Percentiles rank a stretch among this genome's conserved stretches.
Evolutionary conservation across 352 stramenopile species (phyloP).

Genomic region (Pythium sp.): DNA sequence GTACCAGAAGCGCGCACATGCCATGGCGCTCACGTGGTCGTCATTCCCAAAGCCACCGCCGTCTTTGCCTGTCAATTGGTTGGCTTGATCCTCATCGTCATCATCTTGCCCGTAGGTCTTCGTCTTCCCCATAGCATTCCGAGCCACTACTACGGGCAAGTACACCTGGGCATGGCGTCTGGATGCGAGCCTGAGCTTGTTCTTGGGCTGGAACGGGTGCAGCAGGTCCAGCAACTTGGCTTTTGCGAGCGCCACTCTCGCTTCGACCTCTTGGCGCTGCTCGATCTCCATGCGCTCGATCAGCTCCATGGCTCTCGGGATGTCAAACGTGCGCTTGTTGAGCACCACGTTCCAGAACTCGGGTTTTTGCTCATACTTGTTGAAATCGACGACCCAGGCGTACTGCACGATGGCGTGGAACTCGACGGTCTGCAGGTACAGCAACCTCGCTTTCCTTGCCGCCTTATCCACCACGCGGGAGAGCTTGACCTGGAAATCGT

Average conservation of each 20-base stretch:
- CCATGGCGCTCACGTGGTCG: slow-evolving; percentile 34
- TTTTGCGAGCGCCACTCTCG: slow-evolving; percentile 50
- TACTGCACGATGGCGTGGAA: slow-evolving; percentile 67
- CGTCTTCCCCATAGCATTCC: slow-evolving; percentile 1
- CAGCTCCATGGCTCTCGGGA: slow-evolving; percentile 50
- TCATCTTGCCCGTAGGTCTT: background rate
- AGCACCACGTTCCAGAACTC: slow-evolving; percentile 82
- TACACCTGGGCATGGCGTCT: slow-evolving; percentile 49
- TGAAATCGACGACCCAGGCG: slow-evolving; percentile 66
- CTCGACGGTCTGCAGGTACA: slow-evolving; percentile 68
- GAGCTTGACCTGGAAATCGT: slow-evolving; percentile 43
- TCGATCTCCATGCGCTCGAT: slow-evolving; percentile 61
- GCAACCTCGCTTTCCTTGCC: slow-evolving; percentile 36
- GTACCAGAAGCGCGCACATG: slow-evolving; percentile 61
- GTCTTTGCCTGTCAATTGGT: too few relatives aligned
- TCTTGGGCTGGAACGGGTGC: slow-evolving; percentile 46
- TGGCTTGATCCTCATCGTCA: background rate
- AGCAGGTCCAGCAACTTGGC: slow-evolving; percentile 52
- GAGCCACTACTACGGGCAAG: background rate
- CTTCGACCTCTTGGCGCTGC: slow-evolving; percentile 47
- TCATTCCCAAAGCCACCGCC: background rate
- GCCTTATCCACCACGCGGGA: slow-evolving; percentile 27
- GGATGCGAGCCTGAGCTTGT: slow-evolving; percentile 39
- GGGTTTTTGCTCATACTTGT: slow-evolving; percentile 42
- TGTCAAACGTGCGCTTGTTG: slow-evolving; percentile 48